Evolutionary conservation across 805 yeast genomes (phyloP), one percentile per base, ranked within the genome.

Genomic region (Candida montana): DNA sequence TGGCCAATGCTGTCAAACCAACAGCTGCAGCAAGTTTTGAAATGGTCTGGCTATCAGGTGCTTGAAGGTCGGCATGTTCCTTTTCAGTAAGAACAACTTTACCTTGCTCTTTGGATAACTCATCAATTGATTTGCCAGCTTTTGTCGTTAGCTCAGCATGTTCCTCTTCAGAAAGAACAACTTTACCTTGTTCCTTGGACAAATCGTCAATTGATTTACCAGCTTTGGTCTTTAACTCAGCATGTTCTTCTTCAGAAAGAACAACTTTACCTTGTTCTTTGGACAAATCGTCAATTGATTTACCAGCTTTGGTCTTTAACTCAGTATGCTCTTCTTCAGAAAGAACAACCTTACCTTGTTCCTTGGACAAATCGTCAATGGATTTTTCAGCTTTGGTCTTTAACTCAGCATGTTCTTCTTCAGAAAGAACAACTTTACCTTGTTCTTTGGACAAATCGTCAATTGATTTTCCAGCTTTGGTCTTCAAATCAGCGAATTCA

Each of bases 241-340:
- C 40, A 29, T 33, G 19, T 21, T 42, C 54, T 2, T 30, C 9
- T 10, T 39, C 33, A 9, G 44, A 17, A n/a, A 48, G n/a, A 8
- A 43, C 15, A 13, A 39, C 37, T 28, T 34, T 33, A 4, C 33
- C 17, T 9, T 37, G 15, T 7, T 45, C 51, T 13, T 41, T 32
- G 1, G 63, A 59, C n/a, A 54, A 48, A 2, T 47, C 55, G 9
- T 47, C 39, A 2, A 58, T 29, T 13, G 50, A 47, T 16, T 47
- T 50, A 10, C 41, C 12, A 1, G 57, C 39, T 29, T 28, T 47
- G 32, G 34, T 35, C 43, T 33, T 46, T 36, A 42, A 16, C 15
- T 32, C 8, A 31, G 40, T 39, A 29, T 33, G 19, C 18, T 42
- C 54, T 2, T 30, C 9, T 10, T 39, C 33, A 9, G 44, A 17